A percentile compares a stretch with the other conserved stretches of the same genome.
Conservation (phyloP, 305 asterid genomes). For the Fraxinus angustifolia region DNA sequence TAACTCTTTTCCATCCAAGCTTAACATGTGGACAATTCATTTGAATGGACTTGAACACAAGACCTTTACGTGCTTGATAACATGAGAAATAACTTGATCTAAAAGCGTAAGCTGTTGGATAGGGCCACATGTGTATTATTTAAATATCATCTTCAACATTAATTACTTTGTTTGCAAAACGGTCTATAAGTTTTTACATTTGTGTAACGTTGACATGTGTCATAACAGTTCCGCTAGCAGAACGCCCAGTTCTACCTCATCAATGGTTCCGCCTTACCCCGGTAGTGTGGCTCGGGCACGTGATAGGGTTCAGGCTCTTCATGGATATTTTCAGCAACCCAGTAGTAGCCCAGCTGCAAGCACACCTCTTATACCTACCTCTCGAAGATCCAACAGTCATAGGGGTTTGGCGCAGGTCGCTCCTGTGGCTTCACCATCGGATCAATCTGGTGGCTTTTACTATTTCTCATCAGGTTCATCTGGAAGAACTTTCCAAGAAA, state of each 20-base stretch:
- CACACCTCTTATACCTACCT: constrained; percentile 34
- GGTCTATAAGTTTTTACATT: neutral
- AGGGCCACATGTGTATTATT: neutral
- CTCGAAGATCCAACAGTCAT: constrained; percentile 51
- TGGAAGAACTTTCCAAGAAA: constrained; percentile 56
- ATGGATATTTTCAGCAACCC: constrained; percentile 60
- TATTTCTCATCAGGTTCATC: constrained; percentile 49
- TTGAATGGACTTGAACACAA: neutral
- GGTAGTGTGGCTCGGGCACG: constrained; percentile 47
- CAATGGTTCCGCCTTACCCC: constrained; percentile 52
- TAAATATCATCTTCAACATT: neutral
- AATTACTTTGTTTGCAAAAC: neutral
- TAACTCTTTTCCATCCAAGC: neutral
- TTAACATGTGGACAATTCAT: neutral
- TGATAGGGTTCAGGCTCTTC: constrained; percentile 54
- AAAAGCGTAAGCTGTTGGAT: neutral
- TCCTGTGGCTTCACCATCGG: constrained; percentile 51
- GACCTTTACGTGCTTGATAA: neutral
- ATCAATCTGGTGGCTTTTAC: constrained; percentile 49
- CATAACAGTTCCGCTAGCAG: constrained; percentile 54
- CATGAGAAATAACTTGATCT: neutral
- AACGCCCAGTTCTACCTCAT: constrained; percentile 59
- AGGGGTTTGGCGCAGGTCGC: constrained; percentile 47
- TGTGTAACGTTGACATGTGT: neutral
- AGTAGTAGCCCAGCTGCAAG: constrained; percentile 37